Conservation (phyloP, 73 alveolate species). For the Blepharisma stoltei region DNA sequence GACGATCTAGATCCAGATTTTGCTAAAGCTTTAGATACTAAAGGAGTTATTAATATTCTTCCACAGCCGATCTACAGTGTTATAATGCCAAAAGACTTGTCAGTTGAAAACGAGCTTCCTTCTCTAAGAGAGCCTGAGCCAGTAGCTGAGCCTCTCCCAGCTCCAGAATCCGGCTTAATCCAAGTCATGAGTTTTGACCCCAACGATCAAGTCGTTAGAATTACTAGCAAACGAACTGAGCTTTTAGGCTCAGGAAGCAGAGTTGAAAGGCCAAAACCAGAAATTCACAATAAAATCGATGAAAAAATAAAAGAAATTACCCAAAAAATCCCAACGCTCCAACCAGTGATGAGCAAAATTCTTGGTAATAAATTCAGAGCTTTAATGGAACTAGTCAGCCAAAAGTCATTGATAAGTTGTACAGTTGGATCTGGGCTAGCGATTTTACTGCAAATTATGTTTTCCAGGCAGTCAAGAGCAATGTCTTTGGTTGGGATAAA, state of each 20-base stretch:
- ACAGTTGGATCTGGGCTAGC: not conserved
- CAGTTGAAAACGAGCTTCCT: not conserved
- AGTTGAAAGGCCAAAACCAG: not conserved
- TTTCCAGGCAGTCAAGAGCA: slow-evolving; percentile 2
- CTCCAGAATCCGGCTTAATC: not conserved
- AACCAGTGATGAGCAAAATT: slow-evolving; percentile 6
- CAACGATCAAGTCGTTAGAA: not conserved
- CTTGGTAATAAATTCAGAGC: not conserved
- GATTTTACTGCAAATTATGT: not conserved
- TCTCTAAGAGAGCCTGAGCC: not conserved
- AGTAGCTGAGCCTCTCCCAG: no score
- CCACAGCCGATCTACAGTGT: not conserved
- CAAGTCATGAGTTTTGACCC: not conserved
- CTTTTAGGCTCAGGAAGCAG: slow-evolving; percentile 9
- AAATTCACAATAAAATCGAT: not conserved
- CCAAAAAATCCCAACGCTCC: slow-evolving; percentile 10
- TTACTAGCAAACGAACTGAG: not conserved
- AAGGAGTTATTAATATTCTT: slow-evolving; percentile 8
- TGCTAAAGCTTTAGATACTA: not conserved
- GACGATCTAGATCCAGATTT: slow-evolving; percentile 19
- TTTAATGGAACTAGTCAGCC: not conserved
- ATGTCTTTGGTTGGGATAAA: not conserved
- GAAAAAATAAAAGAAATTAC: not conserved
- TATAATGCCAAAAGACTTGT: not conserved
- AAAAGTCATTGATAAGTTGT: not conserved